These are phyloP conservation scores for Diaporthe helianthi DNA, from an alignment of 2,329 filamentous ascomycete genomes.

Conservation along the genomic window DNA sequence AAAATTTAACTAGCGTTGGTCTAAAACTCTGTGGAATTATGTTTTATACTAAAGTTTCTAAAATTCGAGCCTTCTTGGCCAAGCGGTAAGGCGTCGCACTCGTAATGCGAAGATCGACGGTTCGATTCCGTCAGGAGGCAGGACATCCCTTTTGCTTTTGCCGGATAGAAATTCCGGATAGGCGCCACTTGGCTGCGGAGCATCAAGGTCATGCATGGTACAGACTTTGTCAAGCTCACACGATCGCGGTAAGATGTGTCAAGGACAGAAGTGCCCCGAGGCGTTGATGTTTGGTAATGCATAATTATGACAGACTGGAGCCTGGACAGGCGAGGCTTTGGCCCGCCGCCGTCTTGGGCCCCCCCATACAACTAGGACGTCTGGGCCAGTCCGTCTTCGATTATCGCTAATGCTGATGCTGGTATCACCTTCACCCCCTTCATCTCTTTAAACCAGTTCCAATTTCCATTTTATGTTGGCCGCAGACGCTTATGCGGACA, in stretches of 20 bases:
- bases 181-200: not conserved
- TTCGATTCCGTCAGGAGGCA: conserved; percentile 35
- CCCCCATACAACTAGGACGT: not conserved
- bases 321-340: not conserved
- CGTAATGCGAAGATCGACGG: conserved; percentile 36
- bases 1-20: too few relatives aligned
- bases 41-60: accelerated
- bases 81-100: conserved; percentile 32
- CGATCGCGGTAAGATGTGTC: too few relatives aligned
- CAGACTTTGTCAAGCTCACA: not conserved
- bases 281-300: not conserved
- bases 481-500: conserved; percentile 53
- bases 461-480: not conserved
- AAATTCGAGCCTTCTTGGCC: conserved; percentile 29
- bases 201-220: too few relatives aligned
- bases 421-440: conserved; percentile 1
- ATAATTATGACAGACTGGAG: conserved; percentile 11
- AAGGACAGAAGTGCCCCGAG: not conserved
- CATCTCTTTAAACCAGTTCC: not conserved
- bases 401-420: conserved; percentile 22
- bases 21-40: not conserved
- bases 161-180: not conserved
- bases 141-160: conserved; percentile 3
- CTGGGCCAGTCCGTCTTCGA: not conserved
- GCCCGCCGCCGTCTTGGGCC: not conserved